phyloP scores from a whole-genome alignment of 2,329 filamentous ascomycete genomes.

The Cytospora chrysosperma region DNA sequence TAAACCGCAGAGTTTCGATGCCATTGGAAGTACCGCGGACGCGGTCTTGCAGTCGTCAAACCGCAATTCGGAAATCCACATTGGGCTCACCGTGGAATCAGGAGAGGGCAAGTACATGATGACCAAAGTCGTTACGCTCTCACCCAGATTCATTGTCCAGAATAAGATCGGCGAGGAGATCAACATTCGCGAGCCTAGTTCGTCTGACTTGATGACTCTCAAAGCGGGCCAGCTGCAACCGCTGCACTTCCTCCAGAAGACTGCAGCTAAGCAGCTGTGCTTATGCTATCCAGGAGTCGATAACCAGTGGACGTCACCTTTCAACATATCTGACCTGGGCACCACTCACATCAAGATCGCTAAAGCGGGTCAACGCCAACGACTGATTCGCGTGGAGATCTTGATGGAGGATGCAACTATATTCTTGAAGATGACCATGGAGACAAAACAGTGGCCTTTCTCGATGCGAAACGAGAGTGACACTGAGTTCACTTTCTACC shows the following conservation, averaged over 20 bases:
- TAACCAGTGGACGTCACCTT: conserved; percentile 96
- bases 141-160: conserved; percentile 89
- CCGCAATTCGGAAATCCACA: conserved; percentile 78
- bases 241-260: conserved; percentile 84
- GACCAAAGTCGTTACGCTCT: conserved; percentile 90
- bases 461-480: conserved; percentile 99
- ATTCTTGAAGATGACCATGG: conserved; percentile 85
- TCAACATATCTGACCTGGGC: conserved; percentile 94
- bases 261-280: conserved; percentile 81
- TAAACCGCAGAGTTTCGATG: conserved; percentile 96
- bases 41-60: conserved; percentile 75
- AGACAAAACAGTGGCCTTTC: conserved; percentile 96
- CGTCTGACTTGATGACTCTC: conserved; percentile 78
- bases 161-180: conserved; percentile 90
- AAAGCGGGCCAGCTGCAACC: conserved; percentile 78
- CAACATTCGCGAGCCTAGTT: conserved; percentile 87
- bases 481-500: conserved; percentile 93
- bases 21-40: conserved; percentile 89
- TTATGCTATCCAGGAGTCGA: conserved; percentile 91
- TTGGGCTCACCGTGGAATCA: conserved; percentile 83
- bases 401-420: conserved; percentile 91
- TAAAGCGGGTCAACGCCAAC: conserved; percentile 84
- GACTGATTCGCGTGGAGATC: conserved; percentile 82
- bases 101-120: conserved; percentile 98
- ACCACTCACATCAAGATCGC: conserved; percentile 92